Evolutionary conservation across 2,329 filamentous ascomycete species (phyloP), one percentile per base, ranked within the genome.

Genomic region (Boeremia lycopersici): DNA sequence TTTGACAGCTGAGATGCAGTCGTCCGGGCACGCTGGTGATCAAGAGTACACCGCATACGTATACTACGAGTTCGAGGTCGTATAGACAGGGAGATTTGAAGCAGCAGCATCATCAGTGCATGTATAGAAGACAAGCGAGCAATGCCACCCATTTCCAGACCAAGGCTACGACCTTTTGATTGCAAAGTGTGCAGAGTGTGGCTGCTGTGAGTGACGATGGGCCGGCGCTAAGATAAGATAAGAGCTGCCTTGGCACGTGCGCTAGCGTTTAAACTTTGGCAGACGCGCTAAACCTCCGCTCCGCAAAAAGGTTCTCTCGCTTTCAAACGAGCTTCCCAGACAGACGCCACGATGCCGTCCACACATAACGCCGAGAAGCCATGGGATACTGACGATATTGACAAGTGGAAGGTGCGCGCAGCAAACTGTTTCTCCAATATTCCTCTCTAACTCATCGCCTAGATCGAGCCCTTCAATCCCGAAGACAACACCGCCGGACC

Each of bases 31-130:
- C 30, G 84, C 85, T 36, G 86, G 85, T 15, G 90, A 92, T 55
- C 88, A 87, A 48, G 92, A 97, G 74, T 99, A 98, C 79, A 95
- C 91, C 56, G 89, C 95, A 35, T 99, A 96, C 77, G 95, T 98
- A 72, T 97, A 93, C 81, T 99, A 98, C 78, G 91, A 96, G 74
- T 90, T 98, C 73, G 90, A 95, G 72, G 86, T 98, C 48, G 59
- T 66, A 63, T 67, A 63, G 41, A 46, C n/a, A 12, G 36, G 31
- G 23, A 17, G 13, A 3, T 15, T 11, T 9, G 29, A 38, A 30
- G 9, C 8, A 42, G 25, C 33, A 38, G 42, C 42, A 51, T 38
- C 26, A 17, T 13, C 17, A 39, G 25, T 51, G 53, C 53, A 56
- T 52, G 47, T 39, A 52, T 56, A 56, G 53, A 49, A 43, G 36